phyloP scores from a whole-genome alignment of 768 basidiomycete species.

The Lactarius vividus region DNA sequence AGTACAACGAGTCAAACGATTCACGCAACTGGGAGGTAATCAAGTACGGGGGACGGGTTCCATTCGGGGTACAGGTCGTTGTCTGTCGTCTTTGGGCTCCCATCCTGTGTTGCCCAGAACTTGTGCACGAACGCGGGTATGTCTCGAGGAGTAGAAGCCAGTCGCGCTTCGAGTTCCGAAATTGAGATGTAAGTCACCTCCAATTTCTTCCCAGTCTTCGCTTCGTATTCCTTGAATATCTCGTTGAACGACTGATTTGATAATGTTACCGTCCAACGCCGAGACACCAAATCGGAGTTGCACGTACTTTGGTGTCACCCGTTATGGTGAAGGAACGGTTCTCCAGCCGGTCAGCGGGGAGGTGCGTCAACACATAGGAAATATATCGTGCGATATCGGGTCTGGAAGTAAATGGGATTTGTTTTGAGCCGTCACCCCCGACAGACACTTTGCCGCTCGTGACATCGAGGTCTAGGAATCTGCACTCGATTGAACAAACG shows the following conservation, averaged over 20 bases:
- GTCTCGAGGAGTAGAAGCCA: slow-evolving; percentile 18
- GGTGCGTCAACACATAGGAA: slow-evolving; percentile 16
- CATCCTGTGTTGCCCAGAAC: neutral
- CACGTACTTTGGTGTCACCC: slow-evolving; percentile 12
- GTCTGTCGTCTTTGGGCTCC: neutral
- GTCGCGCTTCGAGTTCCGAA: slow-evolving; percentile 14
- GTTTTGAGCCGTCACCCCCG: slow-evolving; percentile 24
- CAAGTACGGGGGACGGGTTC: slow-evolving; percentile 27
- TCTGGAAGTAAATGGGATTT: slow-evolving; percentile 21
- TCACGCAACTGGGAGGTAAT: slow-evolving; percentile 9
- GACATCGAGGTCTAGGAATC: slow-evolving; percentile 22
- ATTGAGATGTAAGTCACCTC: slow-evolving; percentile 16
- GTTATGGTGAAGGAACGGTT: neutral
- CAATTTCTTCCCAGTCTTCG: slow-evolving; percentile 24
- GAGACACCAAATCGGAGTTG: neutral
- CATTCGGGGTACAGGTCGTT: slow-evolving; percentile 28
- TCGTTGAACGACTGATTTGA: slow-evolving; percentile 22
- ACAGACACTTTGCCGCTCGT: slow-evolving; percentile 25
- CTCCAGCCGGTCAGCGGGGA: slow-evolving; percentile 1
- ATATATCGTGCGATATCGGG: neutral
- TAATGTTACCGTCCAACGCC: neutral
- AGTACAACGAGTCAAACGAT: neutral
- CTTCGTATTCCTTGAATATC: slow-evolving; percentile 20
- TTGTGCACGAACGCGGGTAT: slow-evolving; percentile 1
- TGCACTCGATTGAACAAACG: neutral